These are phyloP conservation scores for Globisporangium cederbergense DNA, from an alignment of 352 stramenopile species.

Conservation along the genomic window DNA sequence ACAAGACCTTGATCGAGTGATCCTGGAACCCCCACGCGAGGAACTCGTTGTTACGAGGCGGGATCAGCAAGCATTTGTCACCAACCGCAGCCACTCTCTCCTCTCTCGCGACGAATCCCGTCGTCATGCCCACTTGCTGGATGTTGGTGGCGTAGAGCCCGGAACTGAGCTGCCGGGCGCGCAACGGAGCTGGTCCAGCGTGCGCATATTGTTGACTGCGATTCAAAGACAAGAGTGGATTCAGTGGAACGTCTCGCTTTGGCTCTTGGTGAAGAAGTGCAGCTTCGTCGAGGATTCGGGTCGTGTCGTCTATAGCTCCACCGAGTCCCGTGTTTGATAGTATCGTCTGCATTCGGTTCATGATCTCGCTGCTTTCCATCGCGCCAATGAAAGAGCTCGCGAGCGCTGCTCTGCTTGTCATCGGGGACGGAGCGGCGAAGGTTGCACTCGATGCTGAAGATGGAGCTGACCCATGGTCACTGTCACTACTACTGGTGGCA, in stretches of 20 bases:
- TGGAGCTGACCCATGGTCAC: slow-evolving; percentile 14
- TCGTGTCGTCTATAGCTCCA: slow-evolving; percentile 23
- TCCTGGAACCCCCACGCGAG: slow-evolving; percentile 72
- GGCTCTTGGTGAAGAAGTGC: slow-evolving; percentile 48
- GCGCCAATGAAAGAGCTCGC: slow-evolving; percentile 43
- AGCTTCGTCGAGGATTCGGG: slow-evolving; percentile 45
- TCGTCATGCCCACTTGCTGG: slow-evolving; percentile 43
- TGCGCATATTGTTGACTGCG: slow-evolving; percentile 21
- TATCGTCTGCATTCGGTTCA: slow-evolving; percentile 71
- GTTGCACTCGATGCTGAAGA: slow-evolving; percentile 10
- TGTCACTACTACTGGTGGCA: background rate
- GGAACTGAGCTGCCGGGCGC: slow-evolving; percentile 28
- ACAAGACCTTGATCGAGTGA: slow-evolving; percentile 56
- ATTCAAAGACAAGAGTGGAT: slow-evolving; percentile 41
- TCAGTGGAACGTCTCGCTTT: slow-evolving; percentile 39
- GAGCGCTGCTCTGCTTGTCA: slow-evolving; percentile 31
- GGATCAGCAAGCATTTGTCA: slow-evolving; percentile 54
- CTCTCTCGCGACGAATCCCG: slow-evolving; percentile 43
- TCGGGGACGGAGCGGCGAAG: slow-evolving; percentile 17
- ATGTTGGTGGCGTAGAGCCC: slow-evolving; percentile 30
- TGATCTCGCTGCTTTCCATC: slow-evolving; percentile 60
- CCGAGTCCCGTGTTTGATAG: slow-evolving; percentile 34
- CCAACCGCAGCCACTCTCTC: slow-evolving; percentile 41
- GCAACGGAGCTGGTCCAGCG: slow-evolving; percentile 8
- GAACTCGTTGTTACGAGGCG: slow-evolving; percentile 60